Evolutionary conservation across 2,329 filamentous ascomycete species (phyloP), one percentile per base, ranked within the genome.

Genomic region (Phaeoacremonium minimum): DNA sequence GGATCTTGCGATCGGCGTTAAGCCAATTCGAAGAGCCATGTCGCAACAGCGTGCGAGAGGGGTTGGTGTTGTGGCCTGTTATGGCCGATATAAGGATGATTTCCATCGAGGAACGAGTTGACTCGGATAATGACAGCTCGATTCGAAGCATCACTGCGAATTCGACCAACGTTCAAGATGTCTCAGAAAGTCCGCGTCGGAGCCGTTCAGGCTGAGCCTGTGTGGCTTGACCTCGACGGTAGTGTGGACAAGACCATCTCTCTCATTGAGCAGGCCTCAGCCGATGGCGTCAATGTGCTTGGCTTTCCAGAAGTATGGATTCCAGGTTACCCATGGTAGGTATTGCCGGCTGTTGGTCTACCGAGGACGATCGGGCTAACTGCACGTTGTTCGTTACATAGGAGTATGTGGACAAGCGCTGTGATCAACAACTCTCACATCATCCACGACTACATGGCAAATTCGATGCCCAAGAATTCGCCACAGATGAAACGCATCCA

Each of bases 151-250:
- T 26, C 22, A 9, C 22, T 26, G 22, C 22, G 9, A 26, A 9
- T 26, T 9, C 15, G 17, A 16, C 15, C 4, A 32, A 14, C 5
- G 14, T 4, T 5, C 16, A 17, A 18, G n/a, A 15, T 17, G 31
- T 13, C 18, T 11, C 38, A 15, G 29, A 19, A 17, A 16, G 29
- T 39, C 14, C 39, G 55, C 20, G 66, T 75, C 5, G 72, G 67
- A 18, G 71, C 72, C 11, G 67, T 73, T 1, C 77, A 83, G 48
- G 67, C 71, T 6, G 78, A 82, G 52, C 75, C 77, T 0, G 66
- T 61, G 2, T 83, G 77, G 76, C 62, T 83, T 7, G 72, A 83
- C 46, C 64, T 83, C 3, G 57, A 67, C 7, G 69, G 53, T 0
- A 63, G 67, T 3, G 69, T 82, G 2, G 51, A 64, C 2, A 83